A percentile compares a stretch with the other conserved stretches of the same genome.
Evolutionary conservation across 768 basidiomycete species (phyloP).

Genomic region (Mycena galopus): DNA sequence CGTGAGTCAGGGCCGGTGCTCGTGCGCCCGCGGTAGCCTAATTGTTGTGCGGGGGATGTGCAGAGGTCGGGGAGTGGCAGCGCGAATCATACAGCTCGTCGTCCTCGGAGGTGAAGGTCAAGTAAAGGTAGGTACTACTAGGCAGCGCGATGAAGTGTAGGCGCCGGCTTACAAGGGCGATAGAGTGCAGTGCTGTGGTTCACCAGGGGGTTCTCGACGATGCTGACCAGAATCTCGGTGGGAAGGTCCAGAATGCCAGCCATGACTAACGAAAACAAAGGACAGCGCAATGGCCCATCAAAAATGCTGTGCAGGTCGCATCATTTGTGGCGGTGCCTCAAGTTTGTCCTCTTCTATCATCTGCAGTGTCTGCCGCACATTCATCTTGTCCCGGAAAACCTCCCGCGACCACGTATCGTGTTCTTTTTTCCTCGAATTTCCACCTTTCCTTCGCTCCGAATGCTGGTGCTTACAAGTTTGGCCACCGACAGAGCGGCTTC

Average conservation of each 20-base stretch:
- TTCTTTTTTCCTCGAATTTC: too few species aligned
- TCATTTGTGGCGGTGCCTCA: too few species aligned
- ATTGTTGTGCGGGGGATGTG: not conserved
- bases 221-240: not conserved
- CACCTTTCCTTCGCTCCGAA: too few species aligned
- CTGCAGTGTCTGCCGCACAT: too few species aligned
- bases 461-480: too few species aligned
- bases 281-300: too few species aligned
- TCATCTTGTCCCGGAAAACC: too few species aligned
- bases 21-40: conserved; percentile 20
- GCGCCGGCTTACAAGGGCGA: not conserved
- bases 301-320: too few species aligned
- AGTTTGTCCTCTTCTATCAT: too few species aligned
- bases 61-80: not conserved
- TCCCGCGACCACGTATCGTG: too few species aligned
- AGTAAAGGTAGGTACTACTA: conserved; percentile 7
- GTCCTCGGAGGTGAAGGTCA: conserved; percentile 30
- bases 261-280: too few species aligned
- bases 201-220: not conserved
- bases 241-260: conserved; percentile 5
- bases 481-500: too few species aligned
- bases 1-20: conserved; percentile 13
- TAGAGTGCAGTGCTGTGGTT: not conserved
- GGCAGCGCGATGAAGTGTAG: conserved; percentile 17
- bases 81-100: conserved; percentile 35